Evolutionary conservation across 1,284 basidiomycete species (phyloP).

Genomic region (Amylostereum areolatum): DNA sequence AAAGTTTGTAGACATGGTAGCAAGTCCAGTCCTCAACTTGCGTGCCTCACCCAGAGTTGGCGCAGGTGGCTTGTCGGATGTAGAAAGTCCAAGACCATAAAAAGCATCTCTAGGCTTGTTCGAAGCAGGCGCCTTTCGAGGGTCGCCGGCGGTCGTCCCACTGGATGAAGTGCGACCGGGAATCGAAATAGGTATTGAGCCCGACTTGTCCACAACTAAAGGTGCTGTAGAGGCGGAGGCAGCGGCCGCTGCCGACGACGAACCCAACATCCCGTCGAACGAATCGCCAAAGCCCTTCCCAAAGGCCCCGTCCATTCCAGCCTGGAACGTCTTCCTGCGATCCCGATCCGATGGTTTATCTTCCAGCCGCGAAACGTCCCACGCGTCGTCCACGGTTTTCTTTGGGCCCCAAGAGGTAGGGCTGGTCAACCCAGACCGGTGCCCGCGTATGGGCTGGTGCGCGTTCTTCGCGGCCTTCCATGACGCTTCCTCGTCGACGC

Average conservation of each 20-base stretch:
- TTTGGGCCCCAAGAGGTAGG: conserved; percentile 26
- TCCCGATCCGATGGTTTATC: conserved; percentile 6
- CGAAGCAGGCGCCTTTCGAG: conserved; percentile 10
- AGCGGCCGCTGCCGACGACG: conserved; percentile 9
- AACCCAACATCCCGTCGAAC: conserved; percentile 24
- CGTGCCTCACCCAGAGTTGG: conserved; percentile 74
- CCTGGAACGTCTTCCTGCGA: conserved; percentile 22
- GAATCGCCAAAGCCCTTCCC: conserved; percentile 57
- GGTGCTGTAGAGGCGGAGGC: conserved; percentile 14
- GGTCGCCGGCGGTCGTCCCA: conserved; percentile 1
- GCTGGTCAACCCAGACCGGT: conserved; percentile 28
- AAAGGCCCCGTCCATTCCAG: conserved; percentile 23
- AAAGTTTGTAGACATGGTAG: conserved; percentile 24
- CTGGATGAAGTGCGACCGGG: conserved; percentile 17
- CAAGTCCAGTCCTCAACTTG: conserved; percentile 60
- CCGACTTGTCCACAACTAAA: conserved; percentile 17
- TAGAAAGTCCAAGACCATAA: conserved; percentile 58
- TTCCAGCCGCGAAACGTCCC: conserved; percentile 32
- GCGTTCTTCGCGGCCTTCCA: conserved; percentile 39
- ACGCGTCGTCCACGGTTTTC: conserved; percentile 35
- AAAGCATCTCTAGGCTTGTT: conserved; percentile 62
- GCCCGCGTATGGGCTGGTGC: conserved; percentile 22
- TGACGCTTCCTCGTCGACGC: conserved; percentile 42
- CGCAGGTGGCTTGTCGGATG: conserved; percentile 36
- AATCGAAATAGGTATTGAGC: conserved; percentile 17